Base-by-base conservation (phyloP, 768 basidiomycete genomes). In the Xerocomus brunneocitrinus region DNA sequence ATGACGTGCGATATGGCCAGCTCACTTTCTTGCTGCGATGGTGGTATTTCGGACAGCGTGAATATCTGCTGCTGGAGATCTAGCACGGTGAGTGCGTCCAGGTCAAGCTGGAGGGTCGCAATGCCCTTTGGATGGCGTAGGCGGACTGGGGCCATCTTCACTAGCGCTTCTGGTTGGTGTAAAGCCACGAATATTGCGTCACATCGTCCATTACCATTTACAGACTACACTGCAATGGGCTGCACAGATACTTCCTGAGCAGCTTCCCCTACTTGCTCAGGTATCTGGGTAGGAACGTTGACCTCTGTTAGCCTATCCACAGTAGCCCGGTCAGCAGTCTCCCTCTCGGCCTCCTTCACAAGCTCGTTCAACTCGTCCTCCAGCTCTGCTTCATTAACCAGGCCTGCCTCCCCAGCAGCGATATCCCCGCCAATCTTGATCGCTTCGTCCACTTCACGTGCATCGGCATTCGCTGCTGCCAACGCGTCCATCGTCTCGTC, bases 401-500 rank as follows among this genome's bases (percentile, higher is more conserved):
- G 70, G 7, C 75, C 73, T 1, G 63, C 62, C 9, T 74, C 74
- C 0, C 62, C 78, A 10, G 83, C 62, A 1, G 83, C 84, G 22
- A 83, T 70, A 56, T 88, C 81, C 3, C 79, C 84, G 22, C 87
- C 88, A 36, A 83, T 67, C 54, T 77, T 76, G 44, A 98, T 82
- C 3, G 85, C 82, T 30, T 89, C 81, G 59, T 95, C 89, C 14
- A 97, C 75, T 60, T 97, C 94, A 36, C 76, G 76, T 40, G 91
- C 90, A 62, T 93, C 85, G 1, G 85, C 81, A 57, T 90, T 86
- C 2, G 87, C 89, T 56, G 88, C 87, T 0, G 89, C 86, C 60
- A 98, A 77, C 8, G 85, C 87, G 25, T 94, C 90, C 81, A 95
- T 85, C 3, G 93, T 95, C 59, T 82, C 78, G 52, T 95, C 89